phyloP scores from a whole-genome alignment of 768 basidiomycete species.

The Termitomyces sp. region DNA sequence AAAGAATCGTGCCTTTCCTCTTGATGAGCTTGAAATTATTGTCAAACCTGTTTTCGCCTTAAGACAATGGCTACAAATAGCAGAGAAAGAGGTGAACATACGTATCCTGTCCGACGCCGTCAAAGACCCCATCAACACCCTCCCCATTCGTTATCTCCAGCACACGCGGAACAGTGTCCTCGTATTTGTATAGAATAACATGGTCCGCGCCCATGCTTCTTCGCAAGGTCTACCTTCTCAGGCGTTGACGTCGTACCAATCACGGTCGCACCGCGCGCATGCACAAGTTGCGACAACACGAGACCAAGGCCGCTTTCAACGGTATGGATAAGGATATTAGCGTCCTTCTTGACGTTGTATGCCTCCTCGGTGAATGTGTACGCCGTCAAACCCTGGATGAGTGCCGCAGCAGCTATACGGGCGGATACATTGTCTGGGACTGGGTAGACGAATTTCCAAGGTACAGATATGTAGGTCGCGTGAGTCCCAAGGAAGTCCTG shows the following conservation, averaged over 20 bases:
- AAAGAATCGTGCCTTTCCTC: constrained; percentile 86
- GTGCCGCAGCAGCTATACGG: constrained; percentile 55
- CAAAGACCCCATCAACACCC: constrained; percentile 83
- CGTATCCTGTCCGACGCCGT: constrained; percentile 95
- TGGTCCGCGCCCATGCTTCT: constrained; percentile 76
- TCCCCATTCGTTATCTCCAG: constrained; percentile 70
- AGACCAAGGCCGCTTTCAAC: constrained; percentile 86
- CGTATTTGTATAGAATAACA: constrained; percentile 74
- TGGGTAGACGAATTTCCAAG: constrained; percentile 54
- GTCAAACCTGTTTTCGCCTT: constrained; percentile 50
- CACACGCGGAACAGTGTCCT: constrained; percentile 69
- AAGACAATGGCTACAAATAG: neutral
- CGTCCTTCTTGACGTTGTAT: constrained; percentile 74
- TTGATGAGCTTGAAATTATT: constrained; percentile 73
- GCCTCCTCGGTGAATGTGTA: constrained; percentile 76
- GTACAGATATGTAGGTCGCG: constrained; percentile 66
- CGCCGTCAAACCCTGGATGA: constrained; percentile 76
- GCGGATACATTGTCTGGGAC: constrained; percentile 59
- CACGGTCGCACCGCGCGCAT: constrained; percentile 73
- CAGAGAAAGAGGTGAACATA: constrained; percentile 31
- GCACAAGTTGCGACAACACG: constrained; percentile 60
- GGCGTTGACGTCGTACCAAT: constrained; percentile 90
- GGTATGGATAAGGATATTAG: constrained; percentile 81
- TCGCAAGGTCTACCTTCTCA: constrained; percentile 80
- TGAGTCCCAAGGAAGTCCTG: constrained; percentile 49